phyloP scores from a whole-genome alignment of 2,329 filamentous ascomycete species.

The Pestalotiopsis sp. region DNA sequence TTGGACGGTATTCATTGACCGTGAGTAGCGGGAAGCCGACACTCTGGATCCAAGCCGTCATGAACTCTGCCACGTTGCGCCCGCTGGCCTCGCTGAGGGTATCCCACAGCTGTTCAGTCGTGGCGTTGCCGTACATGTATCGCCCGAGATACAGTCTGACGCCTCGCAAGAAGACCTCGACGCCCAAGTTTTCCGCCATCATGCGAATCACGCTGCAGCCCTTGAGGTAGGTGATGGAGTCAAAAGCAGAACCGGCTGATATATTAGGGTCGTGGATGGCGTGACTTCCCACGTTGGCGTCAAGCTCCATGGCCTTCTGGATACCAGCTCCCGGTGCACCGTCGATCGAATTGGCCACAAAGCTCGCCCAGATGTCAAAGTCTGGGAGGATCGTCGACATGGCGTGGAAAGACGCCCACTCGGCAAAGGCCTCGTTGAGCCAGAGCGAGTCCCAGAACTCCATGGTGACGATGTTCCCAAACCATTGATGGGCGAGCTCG shows the following conservation, averaged over 20 bases:
- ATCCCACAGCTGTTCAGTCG: conserved; percentile 69
- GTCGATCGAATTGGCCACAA: conserved; percentile 11
- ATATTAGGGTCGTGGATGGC: conserved; percentile 73
- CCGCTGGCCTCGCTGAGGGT: conserved; percentile 69
- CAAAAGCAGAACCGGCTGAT: conserved; percentile 72
- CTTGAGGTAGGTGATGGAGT: conserved; percentile 75
- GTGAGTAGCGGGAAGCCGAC: conserved; percentile 68
- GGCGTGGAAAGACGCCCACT: conserved; percentile 48
- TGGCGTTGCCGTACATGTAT: conserved; percentile 66
- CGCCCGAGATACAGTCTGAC: conserved; percentile 70
- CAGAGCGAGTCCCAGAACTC: conserved; percentile 75
- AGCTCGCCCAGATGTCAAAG: conserved; percentile 19
- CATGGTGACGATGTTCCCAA: conserved; percentile 76
- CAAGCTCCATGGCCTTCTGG: conserved; percentile 51
- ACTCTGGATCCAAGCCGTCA: conserved; percentile 74
- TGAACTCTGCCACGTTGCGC: conserved; percentile 68
- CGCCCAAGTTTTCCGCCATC: conserved; percentile 42
- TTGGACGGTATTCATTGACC: conserved; percentile 6
- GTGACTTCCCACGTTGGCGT: conserved; percentile 70
- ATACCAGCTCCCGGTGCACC: background rate
- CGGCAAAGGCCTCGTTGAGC: conserved; percentile 75
- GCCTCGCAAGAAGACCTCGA: conserved; percentile 71
- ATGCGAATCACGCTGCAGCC: conserved; percentile 72
- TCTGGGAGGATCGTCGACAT: conserved; percentile 16
- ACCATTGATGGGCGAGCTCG: conserved; percentile 76